Evolutionary conservation across 805 yeast genomes (phyloP), one percentile per base, ranked within the genome.

Genomic region (Wickerhamomyces canadensis): DNA sequence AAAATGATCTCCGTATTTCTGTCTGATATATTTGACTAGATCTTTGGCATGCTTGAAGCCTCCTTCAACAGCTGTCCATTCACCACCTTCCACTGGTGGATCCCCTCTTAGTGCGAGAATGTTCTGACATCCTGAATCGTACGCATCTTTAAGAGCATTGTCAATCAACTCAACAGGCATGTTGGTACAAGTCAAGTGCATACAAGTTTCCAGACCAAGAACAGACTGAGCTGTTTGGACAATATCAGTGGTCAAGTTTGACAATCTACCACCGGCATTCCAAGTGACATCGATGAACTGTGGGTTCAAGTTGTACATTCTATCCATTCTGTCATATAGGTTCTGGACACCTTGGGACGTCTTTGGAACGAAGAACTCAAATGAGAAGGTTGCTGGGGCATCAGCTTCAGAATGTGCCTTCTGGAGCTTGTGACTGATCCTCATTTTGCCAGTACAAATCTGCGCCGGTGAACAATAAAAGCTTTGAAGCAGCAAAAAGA

Each of bases 101-200:
- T 93, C 98, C 19, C 98, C 98, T 53, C 98, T 73, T 30, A 93
- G 70, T 0, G 98, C 98, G 52, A 93, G 67, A 44, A 93, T 91
- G 60, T 91, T 91, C 55, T 87, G 95, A 60, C 98, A 93, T 3
- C 98, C 98, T 0, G 96, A 80, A 21, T 78, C 75, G 55, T 80
- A 85, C 1, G 98, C 98, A 42, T 78, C 78, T 41, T 78, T 72
- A 47, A 91, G 70, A 5, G 98, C 98, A 41, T 78, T 73, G 55
- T 89, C 96, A 45, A 93, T 84, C 45, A 81, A 67, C 28, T 74
- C 76, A 21, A 78, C 68, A 21, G 88, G 77, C 98, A 93, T 93
- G 53, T 89, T 91, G 14, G 97, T 88, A 56, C 98, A 93, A 2
- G 98, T 93, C 62, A 93, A 70, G 61, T 93, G 98, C 96, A 93